Evolutionary conservation across 1,139 yeast species (phyloP).

Genomic region (Saccharomyces hybrid): DNA sequence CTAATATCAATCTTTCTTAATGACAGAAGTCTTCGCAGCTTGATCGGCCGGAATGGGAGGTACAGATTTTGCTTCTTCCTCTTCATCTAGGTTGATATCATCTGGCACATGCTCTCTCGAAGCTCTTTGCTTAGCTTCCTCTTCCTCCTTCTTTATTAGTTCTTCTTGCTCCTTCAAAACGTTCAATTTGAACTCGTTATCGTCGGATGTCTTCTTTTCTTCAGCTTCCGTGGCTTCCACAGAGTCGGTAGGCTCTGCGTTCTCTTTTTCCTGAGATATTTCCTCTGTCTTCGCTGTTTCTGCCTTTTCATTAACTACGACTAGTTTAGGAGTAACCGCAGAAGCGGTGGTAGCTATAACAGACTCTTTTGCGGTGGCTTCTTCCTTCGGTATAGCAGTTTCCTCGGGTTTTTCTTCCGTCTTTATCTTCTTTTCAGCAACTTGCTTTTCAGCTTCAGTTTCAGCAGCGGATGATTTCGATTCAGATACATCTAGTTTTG

Average conservation of each 20-base stretch:
- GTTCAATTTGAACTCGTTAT: constrained; percentile 73
- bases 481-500: constrained; percentile 77
- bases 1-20: constrained; percentile 37
- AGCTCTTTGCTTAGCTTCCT: constrained; percentile 61
- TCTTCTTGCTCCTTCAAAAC: constrained; percentile 95
- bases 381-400: constrained; percentile 33
- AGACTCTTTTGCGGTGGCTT: constrained; percentile 33
- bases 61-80: constrained; percentile 33
- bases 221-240: constrained; percentile 7
- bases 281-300: not conserved
- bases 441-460: constrained; percentile 4
- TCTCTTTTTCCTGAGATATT: not conserved
- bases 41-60: constrained; percentile 21
- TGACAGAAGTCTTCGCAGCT: constrained; percentile 16
- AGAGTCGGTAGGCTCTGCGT: constrained; percentile 4
- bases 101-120: constrained; percentile 70
- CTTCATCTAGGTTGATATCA: constrained; percentile 72
- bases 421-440: constrained; percentile 3
- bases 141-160: constrained; percentile 80
- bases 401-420: constrained; percentile 6
- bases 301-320: not conserved
- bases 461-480: constrained; percentile 15
- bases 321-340: constrained; percentile 38
- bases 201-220: constrained; percentile 20
- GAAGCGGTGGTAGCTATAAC: constrained; percentile 38